These are phyloP conservation scores for Candida tunisiensis DNA, from an alignment of 1,139 yeast genomes.

Conservation along the genomic window DNA sequence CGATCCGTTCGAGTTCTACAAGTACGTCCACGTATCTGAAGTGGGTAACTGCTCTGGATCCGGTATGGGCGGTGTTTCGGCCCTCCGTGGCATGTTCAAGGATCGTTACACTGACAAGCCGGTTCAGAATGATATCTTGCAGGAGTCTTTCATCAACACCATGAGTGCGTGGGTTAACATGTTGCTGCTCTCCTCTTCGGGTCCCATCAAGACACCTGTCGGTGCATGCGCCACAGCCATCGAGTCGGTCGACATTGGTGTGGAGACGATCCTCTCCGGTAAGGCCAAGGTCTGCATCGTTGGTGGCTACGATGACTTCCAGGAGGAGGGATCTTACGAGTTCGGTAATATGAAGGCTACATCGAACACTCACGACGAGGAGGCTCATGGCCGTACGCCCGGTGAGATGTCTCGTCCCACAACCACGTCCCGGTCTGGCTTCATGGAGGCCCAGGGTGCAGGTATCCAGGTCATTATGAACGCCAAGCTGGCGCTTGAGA, in stretches of 20 bases:
- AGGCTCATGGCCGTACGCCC: constrained; percentile 94
- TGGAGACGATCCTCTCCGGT: constrained; percentile 80
- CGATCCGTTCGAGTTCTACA: constrained; percentile 96
- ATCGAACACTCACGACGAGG: constrained; percentile 71
- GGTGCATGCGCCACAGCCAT: constrained; percentile 99
- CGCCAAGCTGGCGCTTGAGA: constrained; percentile 81
- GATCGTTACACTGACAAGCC: constrained; percentile 86
- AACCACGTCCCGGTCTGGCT: constrained; percentile 89
- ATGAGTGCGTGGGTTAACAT: constrained; percentile 99
- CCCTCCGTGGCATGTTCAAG: constrained; percentile 93
- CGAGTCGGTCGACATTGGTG: constrained; percentile 92
- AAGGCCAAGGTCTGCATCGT: constrained; percentile 93
- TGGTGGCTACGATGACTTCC: constrained; percentile 99
- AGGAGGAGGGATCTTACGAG: constrained; percentile 96
- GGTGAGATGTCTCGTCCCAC: constrained; percentile 98
- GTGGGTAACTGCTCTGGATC: constrained; percentile 99
- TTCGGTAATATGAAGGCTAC: constrained; percentile 99
- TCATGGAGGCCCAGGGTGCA: constrained; percentile 99
- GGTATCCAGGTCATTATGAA: constrained; percentile 96
- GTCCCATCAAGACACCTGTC: constrained; percentile 98
- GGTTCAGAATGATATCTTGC: constrained; percentile 91
- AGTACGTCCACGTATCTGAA: constrained; percentile 94
- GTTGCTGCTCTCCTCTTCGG: constrained; percentile 93
- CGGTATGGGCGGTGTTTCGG: constrained; percentile 99
- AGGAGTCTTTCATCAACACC: constrained; percentile 96